These are phyloP conservation scores for Hemileccinum rubropunctum DNA, from an alignment of 768 basidiomycete species.

Conservation along the genomic window DNA sequence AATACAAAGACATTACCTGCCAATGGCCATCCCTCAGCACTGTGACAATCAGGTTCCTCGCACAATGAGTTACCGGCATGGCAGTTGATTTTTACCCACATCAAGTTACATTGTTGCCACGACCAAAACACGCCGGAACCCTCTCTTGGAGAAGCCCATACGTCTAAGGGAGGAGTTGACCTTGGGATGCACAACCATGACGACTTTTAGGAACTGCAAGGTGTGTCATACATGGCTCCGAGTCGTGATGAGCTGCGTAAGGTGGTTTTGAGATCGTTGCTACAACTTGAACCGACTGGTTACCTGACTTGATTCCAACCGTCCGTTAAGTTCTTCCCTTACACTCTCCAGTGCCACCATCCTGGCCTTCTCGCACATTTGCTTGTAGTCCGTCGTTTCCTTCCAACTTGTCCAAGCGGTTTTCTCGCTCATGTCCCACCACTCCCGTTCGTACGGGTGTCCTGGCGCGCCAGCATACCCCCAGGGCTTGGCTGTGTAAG, in stretches of 20 bases:
- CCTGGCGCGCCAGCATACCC: slow-evolving; percentile 52
- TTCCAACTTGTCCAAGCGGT: slow-evolving; percentile 43
- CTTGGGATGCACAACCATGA: no score
- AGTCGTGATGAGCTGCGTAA: no score
- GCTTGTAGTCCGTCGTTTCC: slow-evolving; percentile 21
- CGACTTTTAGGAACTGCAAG: no score
- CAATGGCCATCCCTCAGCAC: no score
- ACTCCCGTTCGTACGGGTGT: slow-evolving; percentile 46
- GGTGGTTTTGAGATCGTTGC: no score
- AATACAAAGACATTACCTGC: not conserved
- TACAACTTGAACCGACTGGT: no score
- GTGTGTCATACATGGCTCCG: no score
- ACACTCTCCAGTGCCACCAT: slow-evolving; percentile 5
- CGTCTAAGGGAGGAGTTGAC: no score
- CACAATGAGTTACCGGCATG: slow-evolving; percentile 4
- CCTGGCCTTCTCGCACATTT: slow-evolving; percentile 13
- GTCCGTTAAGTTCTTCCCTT: slow-evolving; percentile 9
- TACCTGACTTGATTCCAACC: not conserved
- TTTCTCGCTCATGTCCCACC: slow-evolving; percentile 43
- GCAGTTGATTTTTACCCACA: not conserved
- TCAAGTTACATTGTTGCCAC: not conserved
- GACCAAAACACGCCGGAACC: no score
- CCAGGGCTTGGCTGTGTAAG: slow-evolving; percentile 56
- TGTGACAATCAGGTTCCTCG: no score
- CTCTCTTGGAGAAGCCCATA: no score